Base-by-base conservation (phyloP, 192 early-diverging fungal species). In the Powellomyces hirtus region DNA sequence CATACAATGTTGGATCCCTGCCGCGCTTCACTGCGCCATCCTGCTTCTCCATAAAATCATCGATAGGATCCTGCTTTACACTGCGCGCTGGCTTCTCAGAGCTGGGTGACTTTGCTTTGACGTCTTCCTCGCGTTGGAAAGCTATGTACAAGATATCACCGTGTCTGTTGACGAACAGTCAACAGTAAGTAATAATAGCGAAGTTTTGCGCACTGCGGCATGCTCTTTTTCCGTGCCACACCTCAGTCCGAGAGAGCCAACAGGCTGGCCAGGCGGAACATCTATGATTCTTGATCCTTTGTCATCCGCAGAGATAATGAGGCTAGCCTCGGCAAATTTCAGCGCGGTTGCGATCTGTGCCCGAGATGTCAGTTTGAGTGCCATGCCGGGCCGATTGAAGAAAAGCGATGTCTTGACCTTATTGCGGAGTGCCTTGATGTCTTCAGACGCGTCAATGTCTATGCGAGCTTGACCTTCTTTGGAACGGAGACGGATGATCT, bases 1-100 rank as follows among this genome's bases (percentile, higher is more conserved):
- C 80, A 68, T 85, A 97, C 90, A 97, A 92, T 51, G 82, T 89
- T 7, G 81, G 64, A 77, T 97, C 91, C 50, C 88, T 85, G 38
- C 71, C 66, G 22, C 97, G 86, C 66, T 84, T 86, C 60, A 98
- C 96, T 27, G 89, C 77, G 26, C 97, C 97, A 37, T 85, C 79
- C 60, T 90, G 84, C 49, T 90, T 91, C 49, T 92, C 91, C 36
- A 98, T 75, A 60, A 81, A 74, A 51, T 86, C 82, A 71, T 98
- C 97, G 0, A 98, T 86, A 0, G 86, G 72, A 50, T 93, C 89
- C 77, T 92, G 89, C 52, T 72, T 49, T 0, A 82, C 77, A 45
- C 26, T 45, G 34, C 36, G 49, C 29, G 0, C 56, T 74, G 10
- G 60, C 53, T 0, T 65, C 26, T 46, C 13, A 52, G n/a, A 30